These are phyloP conservation scores for Dysphania ambrosioides DNA, from an alignment of 148 eudicot genomes.

Conservation along the genomic window DNA sequence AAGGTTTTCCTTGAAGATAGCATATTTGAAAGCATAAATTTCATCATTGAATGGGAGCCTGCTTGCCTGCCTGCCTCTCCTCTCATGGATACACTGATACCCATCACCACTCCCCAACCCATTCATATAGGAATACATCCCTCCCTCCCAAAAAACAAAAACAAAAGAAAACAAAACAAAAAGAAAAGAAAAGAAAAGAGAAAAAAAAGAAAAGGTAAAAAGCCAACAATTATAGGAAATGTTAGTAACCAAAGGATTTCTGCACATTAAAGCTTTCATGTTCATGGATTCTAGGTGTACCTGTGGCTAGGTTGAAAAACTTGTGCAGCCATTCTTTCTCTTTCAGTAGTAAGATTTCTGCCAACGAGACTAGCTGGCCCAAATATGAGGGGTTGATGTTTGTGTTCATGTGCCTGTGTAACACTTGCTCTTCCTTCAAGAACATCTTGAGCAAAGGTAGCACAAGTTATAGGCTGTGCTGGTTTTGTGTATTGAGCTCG, in stretches of 20 bases:
- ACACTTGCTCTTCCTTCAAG: slow-evolving; percentile 86
- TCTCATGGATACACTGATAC: neutral
- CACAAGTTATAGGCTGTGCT: slow-evolving; percentile 88
- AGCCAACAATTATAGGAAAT: neutral
- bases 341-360: slow-evolving; percentile 63
- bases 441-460: slow-evolving; percentile 98
- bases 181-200: neutral
- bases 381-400: slow-evolving; percentile 80
- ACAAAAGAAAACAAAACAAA: too few relatives aligned
- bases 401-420: slow-evolving; percentile 84
- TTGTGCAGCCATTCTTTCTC: slow-evolving; percentile 84
- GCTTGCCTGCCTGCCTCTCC: too few relatives aligned
- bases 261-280: neutral
- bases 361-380: slow-evolving; percentile 92
- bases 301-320: slow-evolving; percentile 97
- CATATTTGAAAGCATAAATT: neutral
- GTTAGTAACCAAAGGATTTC: neutral
- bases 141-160: too few relatives aligned
- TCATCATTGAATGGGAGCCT: neutral
- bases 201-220: too few relatives aligned
- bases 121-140: too few relatives aligned
- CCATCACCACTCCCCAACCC: too few relatives aligned
- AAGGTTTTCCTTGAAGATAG: neutral
- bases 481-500: slow-evolving; percentile 73
- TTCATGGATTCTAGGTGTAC: slow-evolving; percentile 27